Evolutionary conservation across 495 filamentous ascomycete species (phyloP).

Genomic region (Parmelia sp.): DNA sequence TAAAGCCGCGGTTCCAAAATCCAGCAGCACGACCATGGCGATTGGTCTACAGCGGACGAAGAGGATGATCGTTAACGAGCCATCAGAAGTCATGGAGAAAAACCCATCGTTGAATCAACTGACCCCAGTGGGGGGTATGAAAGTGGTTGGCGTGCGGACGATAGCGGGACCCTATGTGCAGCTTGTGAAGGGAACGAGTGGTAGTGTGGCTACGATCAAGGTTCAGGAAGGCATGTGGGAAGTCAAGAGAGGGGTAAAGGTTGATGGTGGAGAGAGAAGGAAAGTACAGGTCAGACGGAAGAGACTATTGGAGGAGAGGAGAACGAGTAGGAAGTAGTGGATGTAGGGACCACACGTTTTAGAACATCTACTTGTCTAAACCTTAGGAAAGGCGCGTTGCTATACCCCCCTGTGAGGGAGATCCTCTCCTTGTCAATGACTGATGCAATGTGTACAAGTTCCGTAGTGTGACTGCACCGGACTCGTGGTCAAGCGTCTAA

Average conservation of each 20-base stretch:
- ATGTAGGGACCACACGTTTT: not conserved
- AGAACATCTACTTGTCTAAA: not conserved
- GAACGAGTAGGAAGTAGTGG: slow-evolving; percentile 23
- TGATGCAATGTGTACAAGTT: not conserved
- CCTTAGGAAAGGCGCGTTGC: not conserved
- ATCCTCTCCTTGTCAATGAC: not conserved
- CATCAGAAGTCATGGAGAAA: slow-evolving; percentile 44
- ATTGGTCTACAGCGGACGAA: slow-evolving; percentile 47
- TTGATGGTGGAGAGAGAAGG: slow-evolving; percentile 93
- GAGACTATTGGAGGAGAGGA: slow-evolving; percentile 47
- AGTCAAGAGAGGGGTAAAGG: slow-evolving; percentile 71
- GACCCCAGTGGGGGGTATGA: slow-evolving; percentile 55
- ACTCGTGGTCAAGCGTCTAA: not conserved
- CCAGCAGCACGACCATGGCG: slow-evolving; percentile 34
- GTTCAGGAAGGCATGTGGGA: slow-evolving; percentile 88
- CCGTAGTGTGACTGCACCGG: not conserved
- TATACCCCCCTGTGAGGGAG: not conserved
- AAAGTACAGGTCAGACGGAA: slow-evolving; percentile 74
- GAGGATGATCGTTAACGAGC: slow-evolving; percentile 69
- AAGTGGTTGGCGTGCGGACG: slow-evolving; percentile 54
- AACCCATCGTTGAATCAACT: slow-evolving; percentile 35
- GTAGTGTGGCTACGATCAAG: slow-evolving; percentile 54
- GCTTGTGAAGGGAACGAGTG: slow-evolving; percentile 55
- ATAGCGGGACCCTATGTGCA: slow-evolving; percentile 67
- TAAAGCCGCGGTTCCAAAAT: slow-evolving; percentile 15